These are phyloP conservation scores for Phytophthora pseudosyringae DNA, from an alignment of 352 stramenopile genomes.

Conservation along the genomic window DNA sequence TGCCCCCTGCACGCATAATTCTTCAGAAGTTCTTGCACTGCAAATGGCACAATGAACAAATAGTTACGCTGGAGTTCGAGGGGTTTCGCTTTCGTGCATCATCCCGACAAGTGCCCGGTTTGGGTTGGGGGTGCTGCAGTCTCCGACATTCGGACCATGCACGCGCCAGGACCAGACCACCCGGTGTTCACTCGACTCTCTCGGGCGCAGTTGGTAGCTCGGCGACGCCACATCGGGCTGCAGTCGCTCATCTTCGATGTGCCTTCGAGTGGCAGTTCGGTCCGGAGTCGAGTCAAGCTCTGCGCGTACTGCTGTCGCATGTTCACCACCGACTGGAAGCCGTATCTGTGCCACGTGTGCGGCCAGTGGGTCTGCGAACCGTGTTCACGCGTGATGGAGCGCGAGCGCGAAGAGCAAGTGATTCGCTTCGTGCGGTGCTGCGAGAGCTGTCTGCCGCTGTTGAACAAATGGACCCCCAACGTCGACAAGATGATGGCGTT, in stretches of 20 bases:
- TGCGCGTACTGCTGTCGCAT: slow-evolving; percentile 43
- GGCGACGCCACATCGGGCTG: slow-evolving; percentile 49
- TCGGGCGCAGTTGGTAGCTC: slow-evolving; percentile 50
- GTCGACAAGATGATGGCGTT: slow-evolving; percentile 41
- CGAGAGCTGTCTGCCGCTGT: slow-evolving; percentile 38
- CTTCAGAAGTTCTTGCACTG: not conserved
- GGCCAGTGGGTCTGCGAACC: slow-evolving; percentile 52
- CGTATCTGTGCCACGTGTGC: slow-evolving; percentile 58
- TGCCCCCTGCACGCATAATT: slow-evolving; percentile 6
- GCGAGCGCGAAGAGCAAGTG: slow-evolving; percentile 47
- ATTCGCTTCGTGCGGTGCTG: slow-evolving; percentile 59
- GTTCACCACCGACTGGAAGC: slow-evolving; percentile 51
- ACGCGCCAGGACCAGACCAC: slow-evolving; percentile 41
- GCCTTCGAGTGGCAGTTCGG: not conserved
- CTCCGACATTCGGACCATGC: slow-evolving; percentile 24
- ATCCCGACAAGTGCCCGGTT: not conserved
- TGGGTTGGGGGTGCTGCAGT: not conserved
- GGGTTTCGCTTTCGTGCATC: slow-evolving; percentile 14
- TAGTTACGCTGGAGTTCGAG: not conserved
- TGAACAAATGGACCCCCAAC: slow-evolving; percentile 60
- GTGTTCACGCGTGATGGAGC: slow-evolving; percentile 59
- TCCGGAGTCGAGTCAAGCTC: not conserved
- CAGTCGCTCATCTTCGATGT: slow-evolving; percentile 48
- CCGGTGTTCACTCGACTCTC: slow-evolving; percentile 60
- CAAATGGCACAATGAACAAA: not conserved